These are phyloP conservation scores for Rosa chinensis DNA, from an alignment of 306 rosid genomes.

Conservation along the genomic window DNA sequence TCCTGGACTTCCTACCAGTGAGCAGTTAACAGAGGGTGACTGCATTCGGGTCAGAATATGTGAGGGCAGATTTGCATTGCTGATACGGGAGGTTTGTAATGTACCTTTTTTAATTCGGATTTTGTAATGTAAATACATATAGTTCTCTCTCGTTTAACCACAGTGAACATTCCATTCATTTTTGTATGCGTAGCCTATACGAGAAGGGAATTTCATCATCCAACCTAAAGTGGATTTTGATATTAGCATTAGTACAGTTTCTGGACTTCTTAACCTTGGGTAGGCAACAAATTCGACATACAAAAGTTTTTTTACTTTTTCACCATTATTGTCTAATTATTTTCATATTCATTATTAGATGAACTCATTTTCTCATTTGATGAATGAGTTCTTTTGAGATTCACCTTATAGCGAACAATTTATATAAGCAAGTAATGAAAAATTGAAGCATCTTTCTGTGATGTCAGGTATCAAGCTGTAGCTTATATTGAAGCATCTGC, in stretches of 20 bases:
- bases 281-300: slow-evolving; percentile 40
- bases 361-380: not conserved
- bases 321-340: not conserved
- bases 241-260: slow-evolving; percentile 87
- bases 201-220: slow-evolving; percentile 97
- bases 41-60: slow-evolving; percentile 96
- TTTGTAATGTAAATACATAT: not conserved
- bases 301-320: not conserved
- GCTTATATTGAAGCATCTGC: slow-evolving; percentile 99
- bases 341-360: not conserved
- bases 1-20: slow-evolving; percentile 87
- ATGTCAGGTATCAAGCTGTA: slow-evolving; percentile 91
- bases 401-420: not conserved
- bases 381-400: not conserved
- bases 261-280: slow-evolving; percentile 99
- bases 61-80: slow-evolving; percentile 96
- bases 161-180: not conserved
- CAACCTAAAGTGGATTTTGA: slow-evolving; percentile 99
- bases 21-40: slow-evolving; percentile 87
- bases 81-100: slow-evolving; percentile 86
- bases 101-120: not conserved
- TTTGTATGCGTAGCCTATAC: slow-evolving; percentile 67
- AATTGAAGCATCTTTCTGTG: slow-evolving; percentile 16
- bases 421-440: not conserved
- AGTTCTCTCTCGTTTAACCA: not conserved